A percentile compares a stretch with the other conserved stretches of the same genome.
Conservation (phyloP, 108 stramenopile genomes). For the Nannochloropsis salina region DNA sequence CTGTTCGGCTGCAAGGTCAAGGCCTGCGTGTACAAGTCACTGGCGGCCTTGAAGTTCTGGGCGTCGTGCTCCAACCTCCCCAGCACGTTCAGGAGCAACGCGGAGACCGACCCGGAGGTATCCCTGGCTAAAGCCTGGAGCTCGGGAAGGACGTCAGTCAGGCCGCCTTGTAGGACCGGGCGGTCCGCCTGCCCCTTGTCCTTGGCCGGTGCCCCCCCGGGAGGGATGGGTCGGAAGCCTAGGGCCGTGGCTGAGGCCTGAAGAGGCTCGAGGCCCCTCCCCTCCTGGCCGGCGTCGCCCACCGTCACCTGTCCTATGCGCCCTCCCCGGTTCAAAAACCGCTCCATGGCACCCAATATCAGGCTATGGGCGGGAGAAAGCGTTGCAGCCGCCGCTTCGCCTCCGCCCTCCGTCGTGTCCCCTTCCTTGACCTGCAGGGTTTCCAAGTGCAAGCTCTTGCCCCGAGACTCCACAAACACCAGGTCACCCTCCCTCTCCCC, state of each 20-base stretch:
- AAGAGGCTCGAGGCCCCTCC: neutral
- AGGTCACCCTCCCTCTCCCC: neutral
- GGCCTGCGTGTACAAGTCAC: neutral
- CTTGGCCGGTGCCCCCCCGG: neutral
- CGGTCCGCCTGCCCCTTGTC: neutral
- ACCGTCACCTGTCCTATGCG: neutral
- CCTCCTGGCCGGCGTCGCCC: neutral
- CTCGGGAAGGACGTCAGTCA: neutral
- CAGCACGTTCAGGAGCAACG: neutral
- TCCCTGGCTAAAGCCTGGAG: neutral
- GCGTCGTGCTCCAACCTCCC: neutral
- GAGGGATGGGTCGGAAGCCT: neutral
- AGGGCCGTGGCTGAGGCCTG: neutral
- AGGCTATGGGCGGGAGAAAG: neutral
- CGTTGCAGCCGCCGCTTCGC: neutral
- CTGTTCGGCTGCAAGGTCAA: neutral
- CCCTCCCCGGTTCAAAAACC: neutral
- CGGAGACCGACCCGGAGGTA: neutral
- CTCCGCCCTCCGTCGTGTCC: neutral
- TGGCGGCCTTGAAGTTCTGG: neutral
- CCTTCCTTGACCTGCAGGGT: neutral
- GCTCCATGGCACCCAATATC: neutral
- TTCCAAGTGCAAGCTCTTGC: neutral
- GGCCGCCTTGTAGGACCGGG: neutral
- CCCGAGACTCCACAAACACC: neutral